phyloP scores from a whole-genome alignment of 164 flowering plant genomes.

The Tetrastigma voinierianum region DNA sequence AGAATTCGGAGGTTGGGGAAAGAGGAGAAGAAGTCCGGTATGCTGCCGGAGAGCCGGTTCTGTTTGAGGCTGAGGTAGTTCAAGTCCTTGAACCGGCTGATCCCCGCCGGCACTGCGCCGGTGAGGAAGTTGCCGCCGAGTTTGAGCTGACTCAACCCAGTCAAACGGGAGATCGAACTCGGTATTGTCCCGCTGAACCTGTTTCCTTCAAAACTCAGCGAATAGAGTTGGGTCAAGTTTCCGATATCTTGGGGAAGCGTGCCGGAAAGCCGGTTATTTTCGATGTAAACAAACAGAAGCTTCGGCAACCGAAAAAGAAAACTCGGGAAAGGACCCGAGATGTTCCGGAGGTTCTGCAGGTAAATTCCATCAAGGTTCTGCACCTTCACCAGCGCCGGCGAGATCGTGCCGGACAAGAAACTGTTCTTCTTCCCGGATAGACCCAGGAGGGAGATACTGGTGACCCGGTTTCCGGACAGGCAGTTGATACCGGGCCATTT shows the following conservation, averaged over 20 bases:
- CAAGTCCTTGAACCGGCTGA: conserved; percentile 39
- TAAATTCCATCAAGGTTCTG: conserved; percentile 36
- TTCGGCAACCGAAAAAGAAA: conserved; percentile 41
- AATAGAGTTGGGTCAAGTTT: conserved; percentile 27
- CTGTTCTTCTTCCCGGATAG: conserved; percentile 28
- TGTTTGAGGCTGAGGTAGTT: conserved; percentile 28
- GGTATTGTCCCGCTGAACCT: conserved; percentile 62
- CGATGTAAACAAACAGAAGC: conserved; percentile 45
- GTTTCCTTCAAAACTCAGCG: conserved; percentile 46
- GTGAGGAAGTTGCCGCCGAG: conserved; percentile 51
- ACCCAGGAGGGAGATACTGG: conserved; percentile 28
- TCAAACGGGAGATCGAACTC: conserved; percentile 44
- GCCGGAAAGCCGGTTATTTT: conserved; percentile 55
- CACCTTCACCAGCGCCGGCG: conserved; percentile 49
- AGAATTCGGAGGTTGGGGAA: conserved; percentile 34
- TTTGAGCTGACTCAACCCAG: conserved; percentile 45
- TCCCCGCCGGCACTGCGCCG: conserved; percentile 45
- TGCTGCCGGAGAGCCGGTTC: conserved; percentile 47
- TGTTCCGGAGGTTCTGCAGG: conserved; percentile 36
- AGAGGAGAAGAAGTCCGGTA: conserved; percentile 48
- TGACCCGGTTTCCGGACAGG: conserved; percentile 42
- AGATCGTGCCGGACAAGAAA: conserved; percentile 56
- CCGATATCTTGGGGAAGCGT: conserved; percentile 43
- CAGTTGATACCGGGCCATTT: conserved; percentile 57
- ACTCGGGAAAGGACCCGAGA: conserved; percentile 57